phyloP scores from a whole-genome alignment of 2,329 filamentous ascomycete species.

The Aureobasidium namibiae region DNA sequence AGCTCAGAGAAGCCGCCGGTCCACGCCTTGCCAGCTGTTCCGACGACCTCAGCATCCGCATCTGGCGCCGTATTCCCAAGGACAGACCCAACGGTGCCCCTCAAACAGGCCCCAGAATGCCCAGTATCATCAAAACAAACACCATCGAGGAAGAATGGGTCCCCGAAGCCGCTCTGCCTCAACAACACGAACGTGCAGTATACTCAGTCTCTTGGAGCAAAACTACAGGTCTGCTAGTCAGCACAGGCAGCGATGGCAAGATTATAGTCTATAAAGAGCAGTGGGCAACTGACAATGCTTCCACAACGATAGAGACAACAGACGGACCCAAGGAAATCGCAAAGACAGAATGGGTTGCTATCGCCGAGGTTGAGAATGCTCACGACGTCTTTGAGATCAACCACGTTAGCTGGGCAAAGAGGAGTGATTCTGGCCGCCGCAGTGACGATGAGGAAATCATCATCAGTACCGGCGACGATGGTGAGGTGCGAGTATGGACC shows the following conservation, averaged over 20 bases:
- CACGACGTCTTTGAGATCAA: slow-evolving; percentile 95
- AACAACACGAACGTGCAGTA: slow-evolving; percentile 67
- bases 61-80: slow-evolving; percentile 64
- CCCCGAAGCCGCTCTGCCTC: slow-evolving; percentile 67
- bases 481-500: slow-evolving; percentile 75
- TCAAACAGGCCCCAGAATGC: slow-evolving; percentile 51
- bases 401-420: slow-evolving; percentile 77
- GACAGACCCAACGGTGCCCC: slow-evolving; percentile 37
- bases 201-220: slow-evolving; percentile 83
- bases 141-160: slow-evolving; percentile 74
- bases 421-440: slow-evolving; percentile 59
- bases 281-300: slow-evolving; percentile 27
- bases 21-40: slow-evolving; percentile 72
- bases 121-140: slow-evolving; percentile 76
- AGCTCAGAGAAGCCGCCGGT: slow-evolving; percentile 32
- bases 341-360: slow-evolving; percentile 58
- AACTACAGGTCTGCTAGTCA: slow-evolving; percentile 69
- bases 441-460: slow-evolving; percentile 71
- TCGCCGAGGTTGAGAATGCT: slow-evolving; percentile 61
- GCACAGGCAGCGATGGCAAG: slow-evolving; percentile 76
- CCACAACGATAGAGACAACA: slow-evolving; percentile 20
- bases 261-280: slow-evolving; percentile 71
- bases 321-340: slow-evolving; percentile 18
- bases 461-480: slow-evolving; percentile 87
- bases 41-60: slow-evolving; percentile 68